phyloP scores from a whole-genome alignment of 768 basidiomycete genomes.

The Cubamyces sp. region DNA sequence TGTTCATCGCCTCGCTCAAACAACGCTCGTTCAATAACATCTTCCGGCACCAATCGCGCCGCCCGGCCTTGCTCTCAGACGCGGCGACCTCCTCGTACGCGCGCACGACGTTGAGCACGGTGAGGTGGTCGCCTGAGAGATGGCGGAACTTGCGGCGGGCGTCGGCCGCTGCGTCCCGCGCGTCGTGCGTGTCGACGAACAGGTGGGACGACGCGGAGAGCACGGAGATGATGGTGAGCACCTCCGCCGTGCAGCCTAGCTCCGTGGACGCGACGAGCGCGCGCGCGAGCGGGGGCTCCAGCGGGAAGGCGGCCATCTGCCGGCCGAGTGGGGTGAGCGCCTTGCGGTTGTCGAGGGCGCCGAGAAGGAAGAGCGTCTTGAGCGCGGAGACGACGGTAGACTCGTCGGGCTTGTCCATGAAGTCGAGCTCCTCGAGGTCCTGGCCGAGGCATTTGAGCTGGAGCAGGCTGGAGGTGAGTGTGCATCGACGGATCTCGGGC shows the following conservation, averaged over 20 bases:
- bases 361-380: constrained; percentile 76
- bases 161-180: constrained; percentile 72
- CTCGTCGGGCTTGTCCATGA: constrained; percentile 85
- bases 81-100: constrained; percentile 75
- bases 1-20: constrained; percentile 75
- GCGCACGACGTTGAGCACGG: constrained; percentile 81
- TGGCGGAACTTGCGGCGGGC: constrained; percentile 81
- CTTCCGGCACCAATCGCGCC: constrained; percentile 80
- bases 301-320: constrained; percentile 87
- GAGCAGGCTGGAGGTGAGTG: constrained; percentile 80
- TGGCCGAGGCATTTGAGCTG: constrained; percentile 86
- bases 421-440: constrained; percentile 78
- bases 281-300: constrained; percentile 85
- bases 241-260: constrained; percentile 72
- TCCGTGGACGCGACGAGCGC: constrained; percentile 78
- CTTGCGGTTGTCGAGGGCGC: constrained; percentile 71
- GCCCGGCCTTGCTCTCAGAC: constrained; percentile 48
- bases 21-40: constrained; percentile 86
- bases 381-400: constrained; percentile 67
- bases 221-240: constrained; percentile 84
- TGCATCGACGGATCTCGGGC: constrained; percentile 91
- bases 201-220: constrained; percentile 81
- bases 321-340: constrained; percentile 74
- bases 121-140: constrained; percentile 88
- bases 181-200: constrained; percentile 76